phyloP scores from a whole-genome alignment of 805 yeast species.

The Kluyveromyces nonfermentans region DNA sequence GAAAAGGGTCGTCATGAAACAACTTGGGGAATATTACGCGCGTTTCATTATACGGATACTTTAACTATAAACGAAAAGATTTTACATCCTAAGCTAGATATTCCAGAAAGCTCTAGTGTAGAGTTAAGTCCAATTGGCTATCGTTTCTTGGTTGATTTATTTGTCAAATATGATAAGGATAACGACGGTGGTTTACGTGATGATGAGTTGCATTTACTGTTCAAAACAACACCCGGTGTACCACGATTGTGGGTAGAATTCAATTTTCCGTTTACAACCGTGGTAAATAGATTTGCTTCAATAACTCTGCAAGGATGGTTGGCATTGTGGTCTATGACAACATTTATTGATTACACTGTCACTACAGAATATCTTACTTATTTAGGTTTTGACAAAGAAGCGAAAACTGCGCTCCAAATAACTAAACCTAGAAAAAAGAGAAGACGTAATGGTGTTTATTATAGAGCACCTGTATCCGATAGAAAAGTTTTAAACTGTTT shows the following conservation, averaged over 20 bases:
- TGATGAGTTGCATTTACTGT: conserved; percentile 55
- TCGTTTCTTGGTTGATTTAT: conserved; percentile 82
- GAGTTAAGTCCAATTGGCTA: conserved; percentile 91
- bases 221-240: conserved; percentile 86
- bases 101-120: conserved; percentile 66
- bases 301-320: conserved; percentile 97
- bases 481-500: conserved; percentile 89
- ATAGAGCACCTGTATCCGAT: conserved; percentile 63
- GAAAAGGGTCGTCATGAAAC: conserved; percentile 94
- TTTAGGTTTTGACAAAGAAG: conserved; percentile 67
- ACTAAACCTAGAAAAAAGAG: conserved; percentile 74
- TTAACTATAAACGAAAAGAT: conserved; percentile 73
- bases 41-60: conserved; percentile 88
- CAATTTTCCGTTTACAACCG: conserved; percentile 80
- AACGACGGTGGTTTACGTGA: conserved; percentile 93
- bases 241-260: conserved; percentile 82
- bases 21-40: conserved; percentile 86
- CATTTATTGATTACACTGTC: conserved; percentile 72
- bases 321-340: conserved; percentile 98
- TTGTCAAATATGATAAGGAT: conserved; percentile 81
- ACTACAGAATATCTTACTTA: conserved; percentile 85
- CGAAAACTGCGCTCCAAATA: conserved; percentile 53
- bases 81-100: conserved; percentile 70
- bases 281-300: conserved; percentile 79
- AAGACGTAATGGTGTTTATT: conserved; percentile 53